Evolutionary conservation across 164 flowering plant species (phyloP), one percentile per base, ranked within the genome.

Genomic region (Tetracentron sinense): DNA sequence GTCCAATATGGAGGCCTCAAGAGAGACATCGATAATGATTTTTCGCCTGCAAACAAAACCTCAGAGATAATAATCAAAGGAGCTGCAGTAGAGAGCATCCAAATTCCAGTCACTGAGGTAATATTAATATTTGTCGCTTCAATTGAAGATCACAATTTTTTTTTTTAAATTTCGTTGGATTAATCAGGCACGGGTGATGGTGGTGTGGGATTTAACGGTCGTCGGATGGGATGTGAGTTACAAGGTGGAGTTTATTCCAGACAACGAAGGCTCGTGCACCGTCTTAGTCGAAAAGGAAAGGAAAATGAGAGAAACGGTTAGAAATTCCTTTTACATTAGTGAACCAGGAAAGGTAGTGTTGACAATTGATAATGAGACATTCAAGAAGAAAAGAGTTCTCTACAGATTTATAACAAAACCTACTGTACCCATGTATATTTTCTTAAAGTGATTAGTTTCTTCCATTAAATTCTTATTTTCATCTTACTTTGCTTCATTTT

Each of bases 171-270:
- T n/a, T n/a, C n/a, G n/a, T 55, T 51, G 38, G 15, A 12, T n/a
- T 62, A 54, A 60, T 58, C 70, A 92, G 96, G 77, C 49, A 6
- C 91, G 87, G 22, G 74, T 72, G 44, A 85, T 83, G 1, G 46
- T 80, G 56, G 76, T 83, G 2, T 90, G 97, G 98, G 94, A 88
- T 53, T 12, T 88, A 6, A 78, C 75, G 2, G 81, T 83, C 33
- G 78, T 77, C 14, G 94, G 90, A 35, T 72, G 79, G 80, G 96
- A 88, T 0, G 94, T 85, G 64, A 61, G 56, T 1, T 92, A 82
- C 85, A 82, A 78, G 78, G 97, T 88, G 60, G 96, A 92, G 71
- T 92, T 92, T 61, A 69, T 88, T 19, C 96, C 98, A 12, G 76
- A 81, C 1, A 94, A 87, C n/a, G 97, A 92, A 55, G 70, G 89